Evolutionary conservation across 768 basidiomycete genomes (phyloP).

Genomic region (Tylopilus balloui): DNA sequence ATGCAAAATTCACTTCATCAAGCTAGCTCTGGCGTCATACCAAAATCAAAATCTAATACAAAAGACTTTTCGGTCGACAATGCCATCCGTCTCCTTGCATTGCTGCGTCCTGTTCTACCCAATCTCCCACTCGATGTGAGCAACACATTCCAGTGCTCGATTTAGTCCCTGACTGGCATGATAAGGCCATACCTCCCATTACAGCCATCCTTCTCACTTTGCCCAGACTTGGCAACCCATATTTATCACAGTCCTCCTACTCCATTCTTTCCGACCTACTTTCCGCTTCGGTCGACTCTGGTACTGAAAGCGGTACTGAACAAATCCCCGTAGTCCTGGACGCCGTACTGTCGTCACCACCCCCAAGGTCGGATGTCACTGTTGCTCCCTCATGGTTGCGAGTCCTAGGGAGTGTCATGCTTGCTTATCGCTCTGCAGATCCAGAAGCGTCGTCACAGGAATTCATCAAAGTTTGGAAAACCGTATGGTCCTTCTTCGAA

Average conservation of each 20-base stretch:
- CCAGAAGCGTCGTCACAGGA: conserved; percentile 48
- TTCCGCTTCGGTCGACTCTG: conserved; percentile 46
- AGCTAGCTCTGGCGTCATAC: conserved; percentile 55
- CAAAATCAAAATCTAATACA: conserved; percentile 51
- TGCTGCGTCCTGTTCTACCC: conserved; percentile 58
- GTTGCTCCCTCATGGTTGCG: conserved; percentile 76
- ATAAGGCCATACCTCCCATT: conserved; percentile 67
- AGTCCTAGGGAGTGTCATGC: conserved; percentile 69
- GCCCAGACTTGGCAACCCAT: conserved; percentile 83
- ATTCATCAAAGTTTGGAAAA: conserved; percentile 66
- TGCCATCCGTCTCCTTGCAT: conserved; percentile 73
- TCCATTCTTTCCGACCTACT: conserved; percentile 83
- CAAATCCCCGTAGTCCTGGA: conserved; percentile 60
- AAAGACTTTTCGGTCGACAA: conserved; percentile 62
- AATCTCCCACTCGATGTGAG: conserved; percentile 68
- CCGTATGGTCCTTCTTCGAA: conserved; percentile 74
- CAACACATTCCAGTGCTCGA: conserved; percentile 15
- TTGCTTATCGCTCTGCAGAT: conserved; percentile 54
- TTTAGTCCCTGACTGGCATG: conserved; percentile 10
- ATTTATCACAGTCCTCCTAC: conserved; percentile 85
- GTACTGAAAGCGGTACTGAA: conserved; percentile 43
- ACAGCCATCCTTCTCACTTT: conserved; percentile 71
- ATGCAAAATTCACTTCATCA: conserved; percentile 61
- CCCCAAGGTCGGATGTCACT: conserved; percentile 61
- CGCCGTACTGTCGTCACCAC: conserved; percentile 64